A percentile compares a stretch with the other conserved stretches of the same genome.
These are phyloP conservation scores for Bjerkandera adusta DNA, from an alignment of 1,284 basidiomycete species.

Conservation along the genomic window DNA sequence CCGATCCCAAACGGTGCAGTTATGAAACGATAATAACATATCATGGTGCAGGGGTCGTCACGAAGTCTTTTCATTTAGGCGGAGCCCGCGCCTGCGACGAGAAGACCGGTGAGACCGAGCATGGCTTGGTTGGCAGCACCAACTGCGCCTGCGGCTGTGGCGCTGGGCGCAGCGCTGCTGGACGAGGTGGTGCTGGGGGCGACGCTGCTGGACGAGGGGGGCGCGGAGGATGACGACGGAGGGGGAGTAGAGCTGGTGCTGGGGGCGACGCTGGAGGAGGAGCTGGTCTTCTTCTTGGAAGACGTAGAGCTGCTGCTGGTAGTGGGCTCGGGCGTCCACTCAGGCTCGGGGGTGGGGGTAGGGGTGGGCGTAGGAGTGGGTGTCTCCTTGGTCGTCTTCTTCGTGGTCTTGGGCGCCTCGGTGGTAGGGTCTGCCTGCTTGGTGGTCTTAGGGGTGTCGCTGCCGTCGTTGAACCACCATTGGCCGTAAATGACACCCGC, in stretches of 20 bases:
- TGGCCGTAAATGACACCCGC: constrained; percentile 54
- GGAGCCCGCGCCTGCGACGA: constrained; percentile 25
- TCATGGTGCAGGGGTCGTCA: too few species aligned
- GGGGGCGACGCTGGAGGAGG: constrained; percentile 16
- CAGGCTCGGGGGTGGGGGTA: constrained; percentile 6
- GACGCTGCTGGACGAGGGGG: constrained; percentile 21
- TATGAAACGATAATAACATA: too few species aligned
- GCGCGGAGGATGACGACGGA: constrained; percentile 20
- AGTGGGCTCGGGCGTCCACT: constrained; percentile 19
- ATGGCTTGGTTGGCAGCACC: constrained; percentile 35
- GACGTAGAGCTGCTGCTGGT: constrained; percentile 20
- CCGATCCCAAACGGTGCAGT: too few species aligned
- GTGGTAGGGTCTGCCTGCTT: background rate
- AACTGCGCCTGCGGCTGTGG: constrained; percentile 34
- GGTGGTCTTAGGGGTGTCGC: constrained; percentile 1
- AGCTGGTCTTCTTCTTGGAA: constrained; percentile 23
- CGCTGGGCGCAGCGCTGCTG: constrained; percentile 29
- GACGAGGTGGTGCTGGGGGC: constrained; percentile 22
- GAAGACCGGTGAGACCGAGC: constrained; percentile 35
- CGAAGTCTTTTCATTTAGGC: too few species aligned
- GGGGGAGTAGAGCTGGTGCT: constrained; percentile 21
- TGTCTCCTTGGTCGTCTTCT: too few species aligned
- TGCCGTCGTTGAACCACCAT: constrained; percentile 46
- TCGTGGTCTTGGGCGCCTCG: background rate
- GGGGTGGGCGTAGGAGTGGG: constrained; percentile 1